Evolutionary conservation across 2,329 filamentous ascomycete species (phyloP).

Genomic region (Cladosporium halotolerans): DNA sequence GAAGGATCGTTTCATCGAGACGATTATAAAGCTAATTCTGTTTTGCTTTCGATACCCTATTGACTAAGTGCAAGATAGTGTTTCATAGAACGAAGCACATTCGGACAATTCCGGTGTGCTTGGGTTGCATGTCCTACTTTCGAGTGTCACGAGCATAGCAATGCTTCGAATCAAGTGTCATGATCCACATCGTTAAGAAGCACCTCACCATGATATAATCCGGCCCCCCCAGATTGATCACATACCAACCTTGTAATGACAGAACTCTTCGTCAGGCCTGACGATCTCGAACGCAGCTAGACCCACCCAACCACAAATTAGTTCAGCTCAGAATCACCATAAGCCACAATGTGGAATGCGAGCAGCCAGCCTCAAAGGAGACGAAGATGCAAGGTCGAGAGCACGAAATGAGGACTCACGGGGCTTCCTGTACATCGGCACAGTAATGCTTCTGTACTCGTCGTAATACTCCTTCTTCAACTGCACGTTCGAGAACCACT

Average conservation of each 20-base stretch:
- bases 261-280: background rate
- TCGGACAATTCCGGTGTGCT: too few species aligned
- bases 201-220: too few species aligned
- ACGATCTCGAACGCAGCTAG: slow-evolving; percentile 6
- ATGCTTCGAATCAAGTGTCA: too few species aligned
- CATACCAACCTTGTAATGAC: slow-evolving; percentile 8
- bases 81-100: too few species aligned
- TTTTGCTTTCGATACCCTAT: too few species aligned
- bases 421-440: slow-evolving; percentile 37
- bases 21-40: too few species aligned
- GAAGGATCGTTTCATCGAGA: too few species aligned
- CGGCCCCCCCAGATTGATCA: background rate
- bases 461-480: slow-evolving; percentile 36
- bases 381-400: too few species aligned
- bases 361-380: background rate
- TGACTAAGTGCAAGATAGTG: too few species aligned
- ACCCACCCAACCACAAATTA: background rate
- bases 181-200: too few species aligned
- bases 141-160: too few species aligned
- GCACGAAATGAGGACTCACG: slow-evolving; percentile 22
- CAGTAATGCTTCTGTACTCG: slow-evolving; percentile 35
- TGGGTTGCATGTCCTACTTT: too few species aligned
- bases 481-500: slow-evolving; percentile 13
- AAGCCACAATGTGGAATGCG: background rate
- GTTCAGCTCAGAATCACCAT: background rate